A percentile compares a stretch with the other conserved stretches of the same genome.
These are phyloP conservation scores for Cytospora schulzeri DNA, from an alignment of 2,329 filamentous ascomycete genomes.

Conservation along the genomic window DNA sequence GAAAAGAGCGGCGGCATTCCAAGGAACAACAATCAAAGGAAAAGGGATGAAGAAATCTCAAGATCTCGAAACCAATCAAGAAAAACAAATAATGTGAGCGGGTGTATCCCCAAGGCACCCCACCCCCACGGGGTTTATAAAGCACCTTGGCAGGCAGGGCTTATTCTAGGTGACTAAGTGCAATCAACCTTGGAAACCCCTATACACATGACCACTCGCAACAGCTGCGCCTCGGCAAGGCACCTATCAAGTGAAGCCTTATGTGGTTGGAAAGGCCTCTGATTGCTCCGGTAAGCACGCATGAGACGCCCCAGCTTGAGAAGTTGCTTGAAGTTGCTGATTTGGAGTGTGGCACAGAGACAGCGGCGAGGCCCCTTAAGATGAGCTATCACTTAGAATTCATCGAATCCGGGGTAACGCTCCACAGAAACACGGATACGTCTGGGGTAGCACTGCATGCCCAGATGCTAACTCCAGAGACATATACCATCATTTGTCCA, in stretches of 20 bases:
- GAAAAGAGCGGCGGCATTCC: not conserved
- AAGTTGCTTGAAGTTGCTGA: not conserved
- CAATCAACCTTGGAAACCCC: not conserved
- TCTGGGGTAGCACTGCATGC: not conserved
- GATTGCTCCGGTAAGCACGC: not conserved
- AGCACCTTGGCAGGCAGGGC: too few species aligned
- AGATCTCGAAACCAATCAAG: not conserved
- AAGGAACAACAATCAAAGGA: not conserved
- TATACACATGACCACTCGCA: not conserved
- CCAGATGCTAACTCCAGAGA: not conserved
- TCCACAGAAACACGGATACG: not conserved
- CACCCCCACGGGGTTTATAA: not conserved
- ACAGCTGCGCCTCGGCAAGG: not conserved
- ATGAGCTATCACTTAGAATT: not conserved
- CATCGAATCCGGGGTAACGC: not conserved
- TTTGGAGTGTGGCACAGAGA: not conserved
- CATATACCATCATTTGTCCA: not conserved
- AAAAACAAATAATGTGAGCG: not conserved
- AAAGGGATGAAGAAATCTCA: not conserved
- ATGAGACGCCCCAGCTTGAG: not conserved
- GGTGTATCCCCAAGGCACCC: not conserved
- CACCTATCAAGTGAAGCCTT: not conserved
- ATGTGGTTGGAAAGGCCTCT: not conserved
- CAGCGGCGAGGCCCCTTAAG: not conserved
- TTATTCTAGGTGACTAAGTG: not conserved